Evolutionary conservation across 768 basidiomycete species (phyloP).

Genomic region (Pulveroboletus sp.): DNA sequence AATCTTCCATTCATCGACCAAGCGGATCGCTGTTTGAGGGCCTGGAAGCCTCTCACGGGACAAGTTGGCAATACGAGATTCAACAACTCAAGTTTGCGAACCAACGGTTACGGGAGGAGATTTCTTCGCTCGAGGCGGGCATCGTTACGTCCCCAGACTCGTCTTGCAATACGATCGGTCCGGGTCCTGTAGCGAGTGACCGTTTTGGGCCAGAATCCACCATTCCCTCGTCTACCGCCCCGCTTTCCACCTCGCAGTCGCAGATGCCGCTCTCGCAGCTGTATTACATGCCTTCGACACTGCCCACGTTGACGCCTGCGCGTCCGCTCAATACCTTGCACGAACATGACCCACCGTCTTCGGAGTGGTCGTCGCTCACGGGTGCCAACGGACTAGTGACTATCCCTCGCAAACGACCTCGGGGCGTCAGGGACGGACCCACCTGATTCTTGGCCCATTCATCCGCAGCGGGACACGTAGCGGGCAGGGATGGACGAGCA

Average conservation of each 20-base stretch:
- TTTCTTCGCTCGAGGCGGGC: conserved; percentile 37
- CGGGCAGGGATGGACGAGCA: not conserved
- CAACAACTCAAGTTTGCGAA: conserved; percentile 79
- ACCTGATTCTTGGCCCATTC: conserved; percentile 4
- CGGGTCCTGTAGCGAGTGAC: not conserved
- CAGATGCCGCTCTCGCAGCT: conserved; percentile 3
- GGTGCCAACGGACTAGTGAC: conserved; percentile 22
- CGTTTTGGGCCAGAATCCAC: not conserved
- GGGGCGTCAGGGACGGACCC: conserved; percentile 25
- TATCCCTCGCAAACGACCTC: conserved; percentile 25
- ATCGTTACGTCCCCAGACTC: not conserved
- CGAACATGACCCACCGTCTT: conserved; percentile 15
- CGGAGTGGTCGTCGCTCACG: conserved; percentile 29
- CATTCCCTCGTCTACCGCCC: not conserved
- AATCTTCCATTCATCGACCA: conserved; percentile 10
- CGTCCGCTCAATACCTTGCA: conserved; percentile 15
- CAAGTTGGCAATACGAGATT: conserved; percentile 93
- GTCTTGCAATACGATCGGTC: not conserved
- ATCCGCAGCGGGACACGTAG: not conserved
- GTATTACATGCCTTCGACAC: conserved; percentile 2
- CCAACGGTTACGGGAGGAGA: conserved; percentile 59
- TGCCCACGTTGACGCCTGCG: conserved; percentile 1
- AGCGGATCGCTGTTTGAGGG: conserved; percentile 64
- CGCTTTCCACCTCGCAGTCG: not conserved
- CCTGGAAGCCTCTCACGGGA: conserved; percentile 60